These are phyloP conservation scores for Sporodiniella umbellata DNA, from an alignment of 371 early-diverging fungal genomes.

Conservation along the genomic window DNA sequence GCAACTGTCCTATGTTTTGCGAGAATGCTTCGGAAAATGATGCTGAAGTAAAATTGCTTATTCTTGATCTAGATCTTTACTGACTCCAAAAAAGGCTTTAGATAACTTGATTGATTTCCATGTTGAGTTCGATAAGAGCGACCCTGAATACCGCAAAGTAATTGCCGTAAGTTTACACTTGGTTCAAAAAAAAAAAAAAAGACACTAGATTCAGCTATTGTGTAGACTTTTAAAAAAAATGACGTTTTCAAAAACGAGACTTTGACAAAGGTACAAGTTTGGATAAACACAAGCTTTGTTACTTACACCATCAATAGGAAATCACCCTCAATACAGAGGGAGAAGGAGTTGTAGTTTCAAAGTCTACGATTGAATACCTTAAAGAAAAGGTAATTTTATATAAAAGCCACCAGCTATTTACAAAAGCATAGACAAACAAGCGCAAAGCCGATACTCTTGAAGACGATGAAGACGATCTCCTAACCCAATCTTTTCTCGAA, in stretches of 20 bases:
- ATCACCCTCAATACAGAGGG: slow-evolving; percentile 37
- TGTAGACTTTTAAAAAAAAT: slow-evolving; percentile 55
- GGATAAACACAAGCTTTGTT: no score
- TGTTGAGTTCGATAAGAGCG: slow-evolving; percentile 49
- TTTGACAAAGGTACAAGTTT: slow-evolving; percentile 44
- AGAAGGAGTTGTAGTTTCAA: slow-evolving; percentile 30
- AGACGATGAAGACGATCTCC: slow-evolving; percentile 21
- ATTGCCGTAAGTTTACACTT: slow-evolving; percentile 38
- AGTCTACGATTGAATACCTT: slow-evolving; percentile 47
- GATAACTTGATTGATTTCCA: slow-evolving; percentile 55
- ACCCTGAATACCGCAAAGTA: slow-evolving; percentile 49
- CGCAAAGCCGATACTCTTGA: slow-evolving; percentile 44
- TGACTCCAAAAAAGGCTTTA: slow-evolving; percentile 21
- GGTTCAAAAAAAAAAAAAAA: neutral
- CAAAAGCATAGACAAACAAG: no score
- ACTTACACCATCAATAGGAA: no score
- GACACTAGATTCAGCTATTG: neutral
- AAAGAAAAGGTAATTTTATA: slow-evolving; percentile 42
- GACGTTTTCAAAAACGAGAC: slow-evolving; percentile 54
- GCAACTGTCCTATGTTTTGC: slow-evolving; percentile 29
- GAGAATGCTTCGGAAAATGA: slow-evolving; percentile 24
- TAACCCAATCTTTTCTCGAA: slow-evolving; percentile 36
- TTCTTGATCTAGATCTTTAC: no score
- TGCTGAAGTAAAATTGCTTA: slow-evolving; percentile 26
- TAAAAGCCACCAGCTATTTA: no score